These are phyloP conservation scores for Sugiyamaella pinicola DNA, from an alignment of 1,139 yeast species.

Conservation along the genomic window DNA sequence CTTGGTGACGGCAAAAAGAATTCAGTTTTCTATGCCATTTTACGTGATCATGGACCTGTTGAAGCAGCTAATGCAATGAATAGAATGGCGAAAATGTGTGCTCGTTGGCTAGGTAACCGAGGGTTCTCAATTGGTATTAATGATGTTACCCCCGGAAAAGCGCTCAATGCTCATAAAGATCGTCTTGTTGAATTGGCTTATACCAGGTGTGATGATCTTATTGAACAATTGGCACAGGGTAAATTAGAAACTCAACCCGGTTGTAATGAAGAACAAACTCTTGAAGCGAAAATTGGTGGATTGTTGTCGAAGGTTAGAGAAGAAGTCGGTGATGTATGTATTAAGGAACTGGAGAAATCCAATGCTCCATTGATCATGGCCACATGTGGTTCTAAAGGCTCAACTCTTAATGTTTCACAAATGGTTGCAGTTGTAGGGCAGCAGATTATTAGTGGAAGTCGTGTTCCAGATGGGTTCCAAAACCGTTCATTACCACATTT, in stretches of 20 bases:
- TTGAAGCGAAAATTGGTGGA: constrained; percentile 98
- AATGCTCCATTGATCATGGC: constrained; percentile 99
- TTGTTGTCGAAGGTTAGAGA: constrained; percentile 94
- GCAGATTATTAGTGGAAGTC: constrained; percentile 96
- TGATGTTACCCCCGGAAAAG: constrained; percentile 92
- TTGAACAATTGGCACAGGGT: constrained; percentile 76
- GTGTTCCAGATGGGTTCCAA: constrained; percentile 99
- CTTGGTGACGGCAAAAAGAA: constrained; percentile 98
- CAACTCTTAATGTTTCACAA: constrained; percentile 95
- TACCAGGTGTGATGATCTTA: constrained; percentile 87
- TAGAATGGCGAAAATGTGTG: constrained; percentile 97
- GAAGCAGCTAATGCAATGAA: constrained; percentile 98
- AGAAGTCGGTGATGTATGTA: constrained; percentile 98
- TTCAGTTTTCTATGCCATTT: constrained; percentile 90
- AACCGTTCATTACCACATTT: constrained; percentile 98
- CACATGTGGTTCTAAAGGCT: constrained; percentile 98
- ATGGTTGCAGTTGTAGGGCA: constrained; percentile 99
- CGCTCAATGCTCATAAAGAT: constrained; percentile 78
- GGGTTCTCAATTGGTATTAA: constrained; percentile 97
- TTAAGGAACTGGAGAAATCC: constrained; percentile 80
- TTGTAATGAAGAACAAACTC: constrained; percentile 96
- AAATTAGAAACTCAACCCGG: constrained; percentile 98
- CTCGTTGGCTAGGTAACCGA: constrained; percentile 88
- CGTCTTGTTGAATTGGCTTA: constrained; percentile 90
- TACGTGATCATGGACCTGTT: constrained; percentile 92